phyloP scores from a whole-genome alignment of 1,139 yeast genomes.

The Geotrichum candidum region DNA sequence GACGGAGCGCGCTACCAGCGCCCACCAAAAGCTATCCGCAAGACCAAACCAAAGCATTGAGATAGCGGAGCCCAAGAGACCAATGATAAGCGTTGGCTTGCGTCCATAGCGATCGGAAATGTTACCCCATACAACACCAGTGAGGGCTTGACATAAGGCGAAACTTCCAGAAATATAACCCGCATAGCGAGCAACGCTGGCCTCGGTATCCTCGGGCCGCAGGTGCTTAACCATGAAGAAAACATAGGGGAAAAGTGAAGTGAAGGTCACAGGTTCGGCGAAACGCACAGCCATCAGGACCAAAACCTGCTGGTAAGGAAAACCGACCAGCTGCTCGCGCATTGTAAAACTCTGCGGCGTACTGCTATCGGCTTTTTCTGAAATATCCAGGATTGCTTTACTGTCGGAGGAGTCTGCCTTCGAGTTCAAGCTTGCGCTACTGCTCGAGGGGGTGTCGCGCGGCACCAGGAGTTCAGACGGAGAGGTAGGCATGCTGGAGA shows the following conservation, averaged over 20 bases:
- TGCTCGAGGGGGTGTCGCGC: neutral
- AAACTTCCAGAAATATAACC: conserved; percentile 55
- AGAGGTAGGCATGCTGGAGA: neutral
- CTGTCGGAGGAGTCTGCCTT: neutral
- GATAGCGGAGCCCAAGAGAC: conserved; percentile 46
- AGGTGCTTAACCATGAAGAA: conserved; percentile 53
- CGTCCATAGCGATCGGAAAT: conserved; percentile 53
- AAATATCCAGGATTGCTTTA: neutral
- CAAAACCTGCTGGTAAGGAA: conserved; percentile 48
- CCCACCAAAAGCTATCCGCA: conserved; percentile 45
- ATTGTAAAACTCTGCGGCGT: conserved; percentile 22
- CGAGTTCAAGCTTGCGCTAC: neutral
- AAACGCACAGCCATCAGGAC: conserved; percentile 44
- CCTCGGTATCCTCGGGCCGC: conserved; percentile 27
- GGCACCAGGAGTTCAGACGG: neutral
- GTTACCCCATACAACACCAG: conserved; percentile 56
- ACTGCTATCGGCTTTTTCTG: conserved; percentile 21
- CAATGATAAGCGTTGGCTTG: conserved; percentile 48
- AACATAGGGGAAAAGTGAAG: conserved; percentile 58
- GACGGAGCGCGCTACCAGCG: conserved; percentile 46
- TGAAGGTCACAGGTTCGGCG: conserved; percentile 59
- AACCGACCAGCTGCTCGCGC: conserved; percentile 38
- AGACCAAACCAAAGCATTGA: conserved; percentile 51
- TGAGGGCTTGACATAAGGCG: conserved; percentile 48
- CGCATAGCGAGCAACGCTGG: conserved; percentile 46